Base-by-base conservation (phyloP, 805 yeast genomes). In the Wickerhamomyces hampshirensis region DNA sequence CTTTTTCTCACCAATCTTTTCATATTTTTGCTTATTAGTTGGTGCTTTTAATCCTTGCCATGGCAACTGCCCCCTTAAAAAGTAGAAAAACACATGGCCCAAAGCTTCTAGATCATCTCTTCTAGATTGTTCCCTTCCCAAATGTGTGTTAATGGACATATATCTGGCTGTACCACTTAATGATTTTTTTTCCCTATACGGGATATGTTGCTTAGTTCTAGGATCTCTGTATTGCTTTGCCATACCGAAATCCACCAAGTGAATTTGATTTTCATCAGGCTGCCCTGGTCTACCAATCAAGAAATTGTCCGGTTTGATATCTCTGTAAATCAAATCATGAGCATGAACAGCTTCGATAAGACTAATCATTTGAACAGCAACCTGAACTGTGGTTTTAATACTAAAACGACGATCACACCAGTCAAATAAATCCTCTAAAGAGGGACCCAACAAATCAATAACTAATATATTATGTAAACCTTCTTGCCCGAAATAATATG, bases 1-100 rank as follows among this genome's bases (percentile, higher is more conserved):
- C 60, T 93, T 93, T 68, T 88, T 91, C 58, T 89, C 94, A 42
- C 98, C 98, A 60, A 93, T 93, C 60, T 88, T 89, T 61, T 93
- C 98, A 63, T 93, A 93, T 65, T 93, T 93, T 54, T 87, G 96
- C 65, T 93, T 91, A 69, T 93, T 93, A 28, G 96, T 89, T 47
- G 96, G 96, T 6, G 98, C 98, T 62, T 93, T 91, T 49, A 93
- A 71, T 18, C 98, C 98, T 68, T 93, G 98, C 98, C 98, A 93
- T 44, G 98, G 98, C 55, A 93, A 69, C 40, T 86, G 85, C 31
- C 98, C 98, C 51, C 95, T 77, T 47, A 91, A 63, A 62, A 93
- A 93, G 64, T 93, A 93, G 69, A 93, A 84, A 56, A 93, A 87
- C 7, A 93, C 98, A 61, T 93, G 97, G 23, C 97, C 98, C 56